These are phyloP conservation scores for Penicillium salamii DNA, from an alignment of 495 filamentous ascomycete genomes.

Conservation along the genomic window DNA sequence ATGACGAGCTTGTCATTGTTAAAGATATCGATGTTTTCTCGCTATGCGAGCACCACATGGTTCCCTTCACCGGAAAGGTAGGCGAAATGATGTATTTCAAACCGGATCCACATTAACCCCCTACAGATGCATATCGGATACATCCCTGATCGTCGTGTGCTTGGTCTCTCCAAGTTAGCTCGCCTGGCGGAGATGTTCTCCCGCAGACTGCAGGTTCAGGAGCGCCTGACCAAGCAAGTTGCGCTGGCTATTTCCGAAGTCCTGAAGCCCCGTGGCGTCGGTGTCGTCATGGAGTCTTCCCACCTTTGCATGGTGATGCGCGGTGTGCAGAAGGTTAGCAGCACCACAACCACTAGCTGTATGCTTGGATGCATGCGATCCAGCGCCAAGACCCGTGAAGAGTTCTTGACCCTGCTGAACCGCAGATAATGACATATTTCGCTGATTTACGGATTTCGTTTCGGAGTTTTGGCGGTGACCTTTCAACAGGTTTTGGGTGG, in stretches of 20 bases:
- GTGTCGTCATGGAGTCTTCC: slow-evolving; percentile 94
- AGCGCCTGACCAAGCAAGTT: slow-evolving; percentile 92
- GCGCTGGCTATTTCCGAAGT: slow-evolving; percentile 91
- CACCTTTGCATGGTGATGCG: slow-evolving; percentile 99
- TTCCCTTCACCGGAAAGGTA: slow-evolving; percentile 94
- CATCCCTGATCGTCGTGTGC: slow-evolving; percentile 80
- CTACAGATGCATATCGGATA: slow-evolving; percentile 95
- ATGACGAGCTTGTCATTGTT: slow-evolving; percentile 95
- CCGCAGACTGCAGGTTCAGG: slow-evolving; percentile 88
- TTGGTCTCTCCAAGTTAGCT: slow-evolving; percentile 93
- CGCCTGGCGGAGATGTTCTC: slow-evolving; percentile 97
- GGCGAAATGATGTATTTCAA: slow-evolving; percentile 10
- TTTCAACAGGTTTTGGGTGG: slow-evolving; percentile 35
- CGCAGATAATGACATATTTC: slow-evolving; percentile 36
- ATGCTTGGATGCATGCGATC: slow-evolving; percentile 92
- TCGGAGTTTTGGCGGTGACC: slow-evolving; percentile 41
- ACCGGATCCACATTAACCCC: slow-evolving; percentile 12
- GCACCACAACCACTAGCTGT: slow-evolving; percentile 89
- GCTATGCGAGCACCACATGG: slow-evolving; percentile 95
- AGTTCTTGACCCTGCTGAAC: slow-evolving; percentile 84
- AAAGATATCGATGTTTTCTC: slow-evolving; percentile 97
- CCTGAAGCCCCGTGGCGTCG: slow-evolving; percentile 84
- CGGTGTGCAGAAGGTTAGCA: slow-evolving; percentile 84
- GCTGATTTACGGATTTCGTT: slow-evolving; percentile 20
- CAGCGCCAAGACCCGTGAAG: slow-evolving; percentile 88